Conservation (phyloP, 495 filamentous ascomycete genomes). For the Penicillium goetzii region DNA sequence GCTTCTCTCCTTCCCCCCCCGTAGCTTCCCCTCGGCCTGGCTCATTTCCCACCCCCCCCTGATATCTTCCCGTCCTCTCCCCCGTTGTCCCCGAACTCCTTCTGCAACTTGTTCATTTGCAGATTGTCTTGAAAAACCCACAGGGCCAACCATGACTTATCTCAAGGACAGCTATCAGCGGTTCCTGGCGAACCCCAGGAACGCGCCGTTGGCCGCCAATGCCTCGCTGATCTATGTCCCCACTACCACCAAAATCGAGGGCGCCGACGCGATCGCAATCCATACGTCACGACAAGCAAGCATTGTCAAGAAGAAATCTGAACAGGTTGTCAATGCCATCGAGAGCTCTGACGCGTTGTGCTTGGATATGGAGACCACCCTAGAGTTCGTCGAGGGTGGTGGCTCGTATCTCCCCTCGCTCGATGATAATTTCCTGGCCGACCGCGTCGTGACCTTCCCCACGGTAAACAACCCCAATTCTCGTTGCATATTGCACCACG, state of each 20-base stretch:
- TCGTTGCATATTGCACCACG: slow-evolving; percentile 11
- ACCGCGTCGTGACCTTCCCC: slow-evolving; percentile 78
- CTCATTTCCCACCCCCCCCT: slow-evolving; percentile 18
- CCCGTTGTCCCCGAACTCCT: slow-evolving; percentile 10
- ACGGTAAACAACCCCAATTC: slow-evolving; percentile 63
- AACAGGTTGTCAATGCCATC: slow-evolving; percentile 71
- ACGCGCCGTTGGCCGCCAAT: slow-evolving; percentile 65
- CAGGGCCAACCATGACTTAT: slow-evolving; percentile 50
- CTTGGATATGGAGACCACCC: slow-evolving; percentile 76
- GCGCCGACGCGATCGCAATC: slow-evolving; percentile 72
- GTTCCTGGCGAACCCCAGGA: slow-evolving; percentile 73
- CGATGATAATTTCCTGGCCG: slow-evolving; percentile 92
- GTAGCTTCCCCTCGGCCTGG: slow-evolving; percentile 11
- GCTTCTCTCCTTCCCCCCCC: slow-evolving; percentile 1
- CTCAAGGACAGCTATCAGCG: slow-evolving; percentile 72
- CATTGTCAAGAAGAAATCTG: slow-evolving; percentile 73
- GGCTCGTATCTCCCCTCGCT: slow-evolving; percentile 87
- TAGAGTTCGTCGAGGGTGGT: slow-evolving; percentile 81
- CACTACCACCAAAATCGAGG: slow-evolving; percentile 74
- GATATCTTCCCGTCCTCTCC: slow-evolving; percentile 15
- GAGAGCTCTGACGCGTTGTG: slow-evolving; percentile 71
- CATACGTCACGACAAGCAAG: slow-evolving; percentile 69
- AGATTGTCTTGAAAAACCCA: slow-evolving; percentile 7
- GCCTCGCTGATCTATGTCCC: slow-evolving; percentile 90
- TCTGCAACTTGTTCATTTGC: slow-evolving; percentile 15